Evolutionary conservation across 257 asterid species (phyloP).

Genomic region (Leptodermis oblonga): DNA sequence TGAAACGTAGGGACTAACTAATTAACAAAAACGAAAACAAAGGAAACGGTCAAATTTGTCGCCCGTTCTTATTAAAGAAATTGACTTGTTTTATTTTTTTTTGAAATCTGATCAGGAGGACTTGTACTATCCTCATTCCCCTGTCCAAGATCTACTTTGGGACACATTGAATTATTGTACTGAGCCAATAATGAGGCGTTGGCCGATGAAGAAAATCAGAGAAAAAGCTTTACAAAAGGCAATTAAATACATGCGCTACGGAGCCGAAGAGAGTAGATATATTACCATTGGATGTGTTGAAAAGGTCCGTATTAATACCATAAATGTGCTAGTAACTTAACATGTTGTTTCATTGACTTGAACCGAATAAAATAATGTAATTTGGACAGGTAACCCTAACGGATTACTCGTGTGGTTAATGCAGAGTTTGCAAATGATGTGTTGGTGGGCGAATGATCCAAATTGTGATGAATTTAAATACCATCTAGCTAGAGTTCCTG

Average conservation of each 20-base stretch:
- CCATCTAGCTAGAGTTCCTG: constrained; percentile 77
- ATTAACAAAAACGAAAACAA: neutral
- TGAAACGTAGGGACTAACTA: no score
- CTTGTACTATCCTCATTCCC: constrained; percentile 57
- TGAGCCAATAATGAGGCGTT: constrained; percentile 62
- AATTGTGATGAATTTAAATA: constrained; percentile 56
- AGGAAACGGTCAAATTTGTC: neutral
- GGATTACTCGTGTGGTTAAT: neutral
- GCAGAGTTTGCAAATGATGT: constrained; percentile 81
- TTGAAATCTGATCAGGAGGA: constrained; percentile 39
- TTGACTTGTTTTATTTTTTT: no score
- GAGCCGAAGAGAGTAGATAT: constrained; percentile 55
- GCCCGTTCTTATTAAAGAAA: neutral
- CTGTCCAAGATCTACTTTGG: constrained; percentile 62
- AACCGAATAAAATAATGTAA: neutral
- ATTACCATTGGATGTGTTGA: constrained; percentile 59
- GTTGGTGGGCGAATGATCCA: constrained; percentile 80
- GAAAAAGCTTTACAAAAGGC: constrained; percentile 52
- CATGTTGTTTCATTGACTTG: neutral
- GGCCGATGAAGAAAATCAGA: constrained; percentile 65
- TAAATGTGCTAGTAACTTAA: no score
- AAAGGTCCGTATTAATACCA: constrained; percentile 17
- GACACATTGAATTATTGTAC: constrained; percentile 48
- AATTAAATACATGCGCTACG: constrained; percentile 56
- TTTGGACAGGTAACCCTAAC: no score